Conservation (phyloP, 1,139 yeast species). For the Geotrichum citri-aurantii region DNA sequence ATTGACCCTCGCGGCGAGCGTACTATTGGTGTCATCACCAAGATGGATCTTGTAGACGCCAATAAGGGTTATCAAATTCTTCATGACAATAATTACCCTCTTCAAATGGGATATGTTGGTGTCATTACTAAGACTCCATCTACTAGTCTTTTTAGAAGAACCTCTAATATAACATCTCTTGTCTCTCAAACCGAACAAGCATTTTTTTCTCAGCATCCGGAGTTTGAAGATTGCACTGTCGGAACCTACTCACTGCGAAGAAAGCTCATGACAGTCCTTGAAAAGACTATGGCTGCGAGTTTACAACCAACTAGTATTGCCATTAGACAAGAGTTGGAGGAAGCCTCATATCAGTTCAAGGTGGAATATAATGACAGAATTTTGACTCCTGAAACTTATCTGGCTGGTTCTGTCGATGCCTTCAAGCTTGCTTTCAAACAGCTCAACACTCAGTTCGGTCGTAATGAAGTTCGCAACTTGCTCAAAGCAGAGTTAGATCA, state of each 20-base stretch:
- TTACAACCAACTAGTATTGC: slow-evolving; percentile 81
- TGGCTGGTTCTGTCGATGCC: slow-evolving; percentile 86
- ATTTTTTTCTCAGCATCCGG: slow-evolving; percentile 52
- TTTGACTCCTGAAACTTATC: slow-evolving; percentile 85
- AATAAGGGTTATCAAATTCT: slow-evolving; percentile 62
- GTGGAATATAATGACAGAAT: slow-evolving; percentile 95
- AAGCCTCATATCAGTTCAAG: slow-evolving; percentile 85
- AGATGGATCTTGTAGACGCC: slow-evolving; percentile 82
- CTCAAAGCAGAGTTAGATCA: slow-evolving; percentile 85
- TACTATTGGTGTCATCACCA: slow-evolving; percentile 93
- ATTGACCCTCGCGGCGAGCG: slow-evolving; percentile 94
- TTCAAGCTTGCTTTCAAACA: slow-evolving; percentile 85
- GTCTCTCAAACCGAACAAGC: slow-evolving; percentile 43
- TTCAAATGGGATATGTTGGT: slow-evolving; percentile 95
- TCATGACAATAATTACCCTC: slow-evolving; percentile 75
- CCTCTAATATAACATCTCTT: slow-evolving; percentile 28
- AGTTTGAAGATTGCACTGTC: slow-evolving; percentile 63
- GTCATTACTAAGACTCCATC: slow-evolving; percentile 79
- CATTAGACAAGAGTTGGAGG: slow-evolving; percentile 88
- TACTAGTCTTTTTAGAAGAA: slow-evolving; percentile 33
- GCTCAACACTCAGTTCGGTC: slow-evolving; percentile 72
- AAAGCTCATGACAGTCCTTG: slow-evolving; percentile 80
- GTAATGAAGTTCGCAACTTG: slow-evolving; percentile 73
- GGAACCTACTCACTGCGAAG: slow-evolving; percentile 73
- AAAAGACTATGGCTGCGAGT: slow-evolving; percentile 84